These are phyloP conservation scores for Camelina sativa DNA, from an alignment of 345 rosid species.

Conservation along the genomic window DNA sequence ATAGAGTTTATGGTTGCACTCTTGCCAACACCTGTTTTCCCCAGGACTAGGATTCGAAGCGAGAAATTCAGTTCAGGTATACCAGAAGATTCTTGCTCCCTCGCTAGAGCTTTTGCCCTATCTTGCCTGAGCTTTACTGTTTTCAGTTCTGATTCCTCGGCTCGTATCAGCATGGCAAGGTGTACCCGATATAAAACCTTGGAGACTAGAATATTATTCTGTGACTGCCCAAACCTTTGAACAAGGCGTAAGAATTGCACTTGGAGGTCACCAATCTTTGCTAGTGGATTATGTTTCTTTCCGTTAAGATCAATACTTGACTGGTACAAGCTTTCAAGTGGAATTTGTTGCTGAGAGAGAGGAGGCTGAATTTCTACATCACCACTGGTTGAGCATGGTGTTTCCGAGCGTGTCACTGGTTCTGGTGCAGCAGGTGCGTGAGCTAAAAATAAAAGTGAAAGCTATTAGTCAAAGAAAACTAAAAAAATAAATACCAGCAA, in stretches of 20 bases:
- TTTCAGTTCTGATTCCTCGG: conserved; percentile 70
- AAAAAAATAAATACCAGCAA: conserved; percentile 1
- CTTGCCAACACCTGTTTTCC: conserved; percentile 97
- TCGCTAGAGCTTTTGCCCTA: conserved; percentile 62
- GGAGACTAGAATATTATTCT: conserved; percentile 67
- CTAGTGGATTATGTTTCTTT: conserved; percentile 56
- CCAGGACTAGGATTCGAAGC: conserved; percentile 74
- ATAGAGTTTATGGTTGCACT: conserved; percentile 96
- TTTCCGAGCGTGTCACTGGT: conserved; percentile 45
- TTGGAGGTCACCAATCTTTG: conserved; percentile 68
- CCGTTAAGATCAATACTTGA: conserved; percentile 35
- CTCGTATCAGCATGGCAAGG: conserved; percentile 77
- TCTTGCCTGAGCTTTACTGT: conserved; percentile 54
- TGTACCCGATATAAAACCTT: conserved; percentile 83
- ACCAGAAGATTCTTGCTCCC: conserved; percentile 75
- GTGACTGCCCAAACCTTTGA: conserved; percentile 61
- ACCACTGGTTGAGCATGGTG: conserved; percentile 50
- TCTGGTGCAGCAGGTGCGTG: conserved; percentile 40
- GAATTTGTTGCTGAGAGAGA: conserved; percentile 48
- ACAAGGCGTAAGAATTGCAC: conserved; percentile 76
- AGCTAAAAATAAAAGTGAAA: conserved; percentile 46
- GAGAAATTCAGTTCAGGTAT: conserved; percentile 71
- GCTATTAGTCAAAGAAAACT: conserved; percentile 23
- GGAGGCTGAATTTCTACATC: conserved; percentile 48
- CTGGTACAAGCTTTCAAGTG: conserved; percentile 49